phyloP scores from a whole-genome alignment of 2,329 filamentous ascomycete species.

The Fusarium armeniacum region DNA sequence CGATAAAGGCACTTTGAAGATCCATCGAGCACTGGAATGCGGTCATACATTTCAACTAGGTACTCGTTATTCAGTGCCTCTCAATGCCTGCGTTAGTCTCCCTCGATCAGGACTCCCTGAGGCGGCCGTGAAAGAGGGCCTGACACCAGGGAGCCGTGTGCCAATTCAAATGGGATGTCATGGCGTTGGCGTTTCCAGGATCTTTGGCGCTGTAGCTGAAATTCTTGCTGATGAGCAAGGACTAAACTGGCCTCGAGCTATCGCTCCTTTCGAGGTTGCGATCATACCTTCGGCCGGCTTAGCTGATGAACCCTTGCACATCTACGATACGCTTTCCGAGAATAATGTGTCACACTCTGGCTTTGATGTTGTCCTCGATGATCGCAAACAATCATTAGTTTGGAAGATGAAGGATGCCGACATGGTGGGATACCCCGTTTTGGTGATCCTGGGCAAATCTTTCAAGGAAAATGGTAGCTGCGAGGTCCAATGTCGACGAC shows the following conservation, averaged over 20 bases:
- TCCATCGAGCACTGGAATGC: slow-evolving; percentile 85
- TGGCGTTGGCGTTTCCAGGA: slow-evolving; percentile 91
- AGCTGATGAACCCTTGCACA: slow-evolving; percentile 63
- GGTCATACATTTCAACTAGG: slow-evolving; percentile 97
- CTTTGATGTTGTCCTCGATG: slow-evolving; percentile 80
- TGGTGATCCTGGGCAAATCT: slow-evolving; percentile 81
- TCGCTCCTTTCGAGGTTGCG: slow-evolving; percentile 86
- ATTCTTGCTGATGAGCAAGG: slow-evolving; percentile 78
- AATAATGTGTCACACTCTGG: slow-evolving; percentile 28
- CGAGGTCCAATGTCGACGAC: slow-evolving; percentile 83
- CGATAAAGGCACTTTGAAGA: slow-evolving; percentile 69
- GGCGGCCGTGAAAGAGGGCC: slow-evolving; percentile 19
- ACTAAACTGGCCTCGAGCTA: slow-evolving; percentile 87
- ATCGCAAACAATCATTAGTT: slow-evolving; percentile 75
- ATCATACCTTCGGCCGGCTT: slow-evolving; percentile 69
- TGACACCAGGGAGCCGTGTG: slow-evolving; percentile 53
- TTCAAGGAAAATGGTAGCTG: slow-evolving; percentile 73
- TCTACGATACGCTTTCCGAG: slow-evolving; percentile 73
- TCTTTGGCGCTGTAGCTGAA: slow-evolving; percentile 89
- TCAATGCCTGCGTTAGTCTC: slow-evolving; percentile 72
- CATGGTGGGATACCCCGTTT: slow-evolving; percentile 86
- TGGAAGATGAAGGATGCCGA: slow-evolving; percentile 96
- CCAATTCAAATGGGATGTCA: slow-evolving; percentile 95
- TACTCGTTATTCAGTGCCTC: slow-evolving; percentile 84
- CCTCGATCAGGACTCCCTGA: slow-evolving; percentile 44